Conservation (phyloP, 202 grass and related monocot genomes). For the Panicum hallii region DNA sequence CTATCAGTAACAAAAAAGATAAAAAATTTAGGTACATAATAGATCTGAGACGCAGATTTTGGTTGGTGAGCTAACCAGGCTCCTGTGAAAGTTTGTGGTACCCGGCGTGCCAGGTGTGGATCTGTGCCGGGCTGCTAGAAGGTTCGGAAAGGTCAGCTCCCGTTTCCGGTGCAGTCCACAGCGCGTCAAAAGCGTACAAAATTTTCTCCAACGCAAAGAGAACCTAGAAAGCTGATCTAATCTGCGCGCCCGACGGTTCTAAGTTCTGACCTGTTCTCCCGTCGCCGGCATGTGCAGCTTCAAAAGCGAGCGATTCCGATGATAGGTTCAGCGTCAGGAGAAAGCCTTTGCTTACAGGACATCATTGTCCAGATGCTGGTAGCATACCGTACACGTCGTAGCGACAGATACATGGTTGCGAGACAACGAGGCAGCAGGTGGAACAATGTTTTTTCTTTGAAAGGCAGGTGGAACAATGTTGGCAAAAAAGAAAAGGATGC, state of each 20-base stretch:
- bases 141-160: conserved; percentile 34
- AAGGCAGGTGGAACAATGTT: too few species aligned
- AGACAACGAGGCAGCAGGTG: not conserved
- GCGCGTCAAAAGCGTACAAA: not conserved
- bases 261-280: conserved; percentile 22
- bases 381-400: not conserved
- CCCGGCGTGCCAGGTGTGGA: conserved; percentile 9
- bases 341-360: not conserved
- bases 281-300: not conserved
- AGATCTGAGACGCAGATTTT: too few species aligned
- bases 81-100: not conserved
- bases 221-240: not conserved
- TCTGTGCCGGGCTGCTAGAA: not conserved
- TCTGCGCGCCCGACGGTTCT: not conserved
- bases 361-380: not conserved
- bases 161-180: not conserved
- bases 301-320: not conserved
- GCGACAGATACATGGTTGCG: not conserved
- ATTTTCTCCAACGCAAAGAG: not conserved
- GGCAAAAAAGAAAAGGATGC: not conserved
- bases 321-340: not conserved
- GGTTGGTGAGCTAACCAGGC: conserved; percentile 25
- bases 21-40: too few species aligned
- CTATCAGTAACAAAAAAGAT: too few species aligned
- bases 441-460: too few species aligned